These are phyloP conservation scores for Rhizopus stolonifer DNA, from an alignment of 371 early-diverging fungal species.

Conservation along the genomic window DNA sequence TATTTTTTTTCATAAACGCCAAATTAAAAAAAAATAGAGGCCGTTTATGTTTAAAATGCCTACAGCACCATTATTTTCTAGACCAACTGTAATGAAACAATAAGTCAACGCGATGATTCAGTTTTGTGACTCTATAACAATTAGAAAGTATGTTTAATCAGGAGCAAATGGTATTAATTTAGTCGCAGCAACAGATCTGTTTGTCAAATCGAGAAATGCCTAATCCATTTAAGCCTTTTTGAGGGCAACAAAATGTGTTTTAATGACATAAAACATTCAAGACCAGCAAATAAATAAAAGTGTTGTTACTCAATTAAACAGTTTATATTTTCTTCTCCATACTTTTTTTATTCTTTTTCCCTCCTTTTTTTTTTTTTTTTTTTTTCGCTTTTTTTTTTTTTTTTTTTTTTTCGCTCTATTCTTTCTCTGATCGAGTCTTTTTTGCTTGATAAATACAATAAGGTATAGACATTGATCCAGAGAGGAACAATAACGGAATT, in stretches of 20 bases:
- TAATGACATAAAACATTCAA: background rate
- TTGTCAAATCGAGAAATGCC: slow-evolving; percentile 42
- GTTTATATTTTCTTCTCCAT: no score
- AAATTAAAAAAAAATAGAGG: no score
- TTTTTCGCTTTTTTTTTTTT: slow-evolving; percentile 6
- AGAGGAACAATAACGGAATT: background rate
- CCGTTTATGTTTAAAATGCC: no score
- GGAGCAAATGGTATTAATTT: slow-evolving; percentile 50
- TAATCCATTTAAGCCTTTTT: slow-evolving; percentile 24
- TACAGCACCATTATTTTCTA: no score
- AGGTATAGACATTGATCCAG: background rate
- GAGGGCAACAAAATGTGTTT: background rate
- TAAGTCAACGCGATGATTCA: slow-evolving; percentile 24
- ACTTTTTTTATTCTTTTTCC: background rate
- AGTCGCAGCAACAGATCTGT: slow-evolving; percentile 41
- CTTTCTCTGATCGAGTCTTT: background rate
- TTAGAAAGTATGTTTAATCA: slow-evolving; percentile 55
- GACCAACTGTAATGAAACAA: no score
- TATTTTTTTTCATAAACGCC: no score
- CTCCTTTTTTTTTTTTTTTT: slow-evolving; percentile 7
- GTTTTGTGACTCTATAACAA: slow-evolving; percentile 45
- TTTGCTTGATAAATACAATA: background rate
- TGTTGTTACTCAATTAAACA: slow-evolving; percentile 31
- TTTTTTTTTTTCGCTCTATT: slow-evolving; percentile 2
- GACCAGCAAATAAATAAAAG: slow-evolving; percentile 32